Conservation (phyloP, 257 asterid species). For the Agastache rugosa region DNA sequence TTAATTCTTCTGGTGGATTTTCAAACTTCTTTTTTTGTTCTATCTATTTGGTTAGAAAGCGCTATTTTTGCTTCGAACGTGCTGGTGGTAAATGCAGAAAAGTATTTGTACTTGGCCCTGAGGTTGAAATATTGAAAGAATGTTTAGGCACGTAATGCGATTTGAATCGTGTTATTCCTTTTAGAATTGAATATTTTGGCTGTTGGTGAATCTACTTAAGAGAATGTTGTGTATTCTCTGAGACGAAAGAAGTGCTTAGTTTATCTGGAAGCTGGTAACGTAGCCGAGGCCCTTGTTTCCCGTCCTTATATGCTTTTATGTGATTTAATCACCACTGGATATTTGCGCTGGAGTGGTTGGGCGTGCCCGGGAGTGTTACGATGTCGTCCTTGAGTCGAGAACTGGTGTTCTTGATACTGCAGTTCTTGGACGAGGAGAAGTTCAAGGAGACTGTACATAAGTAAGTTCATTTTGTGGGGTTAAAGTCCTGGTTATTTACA, state of each 20-base stretch:
- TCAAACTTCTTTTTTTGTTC: background rate
- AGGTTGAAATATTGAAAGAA: slow-evolving; percentile 24
- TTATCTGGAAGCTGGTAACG: slow-evolving; percentile 33
- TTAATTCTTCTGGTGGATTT: slow-evolving; percentile 25
- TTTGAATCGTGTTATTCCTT: slow-evolving; percentile 26
- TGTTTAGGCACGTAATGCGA: slow-evolving; percentile 25
- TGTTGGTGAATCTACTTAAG: slow-evolving; percentile 11
- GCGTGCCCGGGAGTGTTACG: slow-evolving; percentile 45
- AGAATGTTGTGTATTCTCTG: slow-evolving; percentile 17
- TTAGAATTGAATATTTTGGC: slow-evolving; percentile 7
- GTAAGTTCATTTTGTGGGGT: slow-evolving; percentile 48
- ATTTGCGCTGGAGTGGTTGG: slow-evolving; percentile 96
- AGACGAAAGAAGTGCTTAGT: background rate
- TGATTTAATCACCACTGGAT: slow-evolving; percentile 46
- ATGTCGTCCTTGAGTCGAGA: slow-evolving; percentile 99
- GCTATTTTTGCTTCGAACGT: slow-evolving; percentile 3
- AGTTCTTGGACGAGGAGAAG: slow-evolving; percentile 96
- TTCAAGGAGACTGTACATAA: slow-evolving; percentile 95
- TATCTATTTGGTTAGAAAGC: slow-evolving; percentile 9
- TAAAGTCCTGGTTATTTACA: slow-evolving; percentile 25
- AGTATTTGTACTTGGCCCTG: slow-evolving; percentile 22
- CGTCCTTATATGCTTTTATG: slow-evolving; percentile 20
- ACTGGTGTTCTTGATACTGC: slow-evolving; percentile 93
- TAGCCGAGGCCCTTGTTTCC: slow-evolving; percentile 26
- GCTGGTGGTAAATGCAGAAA: slow-evolving; percentile 26